Evolutionary conservation across 2,329 filamentous ascomycete species (phyloP).

Genomic region (Mycogone perniciosa): DNA sequence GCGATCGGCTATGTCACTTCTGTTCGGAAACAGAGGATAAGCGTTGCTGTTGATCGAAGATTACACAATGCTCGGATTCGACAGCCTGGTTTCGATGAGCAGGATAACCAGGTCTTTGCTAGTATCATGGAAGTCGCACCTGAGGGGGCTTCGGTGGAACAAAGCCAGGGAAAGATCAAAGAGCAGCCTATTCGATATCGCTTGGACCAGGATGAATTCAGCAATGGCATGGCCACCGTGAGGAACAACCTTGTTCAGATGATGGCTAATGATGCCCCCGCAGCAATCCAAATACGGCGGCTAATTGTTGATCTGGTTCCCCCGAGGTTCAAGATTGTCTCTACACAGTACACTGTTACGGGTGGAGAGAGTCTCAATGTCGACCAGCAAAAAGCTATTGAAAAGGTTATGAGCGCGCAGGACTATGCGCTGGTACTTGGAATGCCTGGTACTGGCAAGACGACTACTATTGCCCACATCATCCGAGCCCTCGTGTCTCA

Average conservation of each 20-base stretch:
- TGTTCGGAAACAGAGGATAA: slow-evolving; percentile 68
- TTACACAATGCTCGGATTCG: slow-evolving; percentile 80
- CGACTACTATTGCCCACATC: slow-evolving; percentile 95
- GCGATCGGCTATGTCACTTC: slow-evolving; percentile 86
- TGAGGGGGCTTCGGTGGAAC: slow-evolving; percentile 46
- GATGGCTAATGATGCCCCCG: slow-evolving; percentile 73
- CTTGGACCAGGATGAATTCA: slow-evolving; percentile 96
- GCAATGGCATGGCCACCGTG: slow-evolving; percentile 92
- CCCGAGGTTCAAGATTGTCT: slow-evolving; percentile 64
- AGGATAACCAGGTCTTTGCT: slow-evolving; percentile 75
- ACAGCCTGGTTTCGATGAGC: slow-evolving; percentile 67
- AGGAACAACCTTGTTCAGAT: slow-evolving; percentile 90
- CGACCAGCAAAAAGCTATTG: slow-evolving; percentile 79
- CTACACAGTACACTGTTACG: slow-evolving; percentile 58
- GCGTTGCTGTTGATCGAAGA: slow-evolving; percentile 82
- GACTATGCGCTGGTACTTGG: slow-evolving; percentile 97
- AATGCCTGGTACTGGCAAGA: slow-evolving; percentile 98
- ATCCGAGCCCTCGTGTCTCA: slow-evolving; percentile 84
- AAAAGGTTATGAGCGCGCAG: slow-evolving; percentile 90
- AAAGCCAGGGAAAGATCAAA: slow-evolving; percentile 46
- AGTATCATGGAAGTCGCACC: slow-evolving; percentile 80
- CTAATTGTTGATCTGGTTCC: slow-evolving; percentile 72
- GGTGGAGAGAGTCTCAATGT: slow-evolving; percentile 68
- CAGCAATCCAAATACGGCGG: slow-evolving; percentile 64
- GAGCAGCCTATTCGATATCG: slow-evolving; percentile 64